Percentiles rank a stretch among this genome's conserved stretches.
phyloP scores from a whole-genome alignment of 2,329 filamentous ascomycete species.

The Rosellinia necatrix region DNA sequence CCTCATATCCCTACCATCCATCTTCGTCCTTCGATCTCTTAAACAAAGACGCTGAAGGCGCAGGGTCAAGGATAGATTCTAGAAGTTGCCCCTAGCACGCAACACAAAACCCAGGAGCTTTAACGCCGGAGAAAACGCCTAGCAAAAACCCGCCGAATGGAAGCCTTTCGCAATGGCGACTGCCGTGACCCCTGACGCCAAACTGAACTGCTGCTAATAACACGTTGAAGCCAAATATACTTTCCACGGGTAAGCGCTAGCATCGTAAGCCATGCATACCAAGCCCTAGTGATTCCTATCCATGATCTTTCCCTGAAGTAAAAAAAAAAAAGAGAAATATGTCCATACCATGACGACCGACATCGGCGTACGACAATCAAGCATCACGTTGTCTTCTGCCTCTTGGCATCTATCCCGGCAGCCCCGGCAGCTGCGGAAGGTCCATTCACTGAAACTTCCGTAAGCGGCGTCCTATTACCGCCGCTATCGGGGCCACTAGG shows the following conservation, averaged over 20 bases:
- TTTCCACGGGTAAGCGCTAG: not conserved
- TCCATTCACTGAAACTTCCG: conserved; percentile 56
- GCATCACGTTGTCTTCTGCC: conserved; percentile 50
- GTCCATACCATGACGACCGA: not conserved
- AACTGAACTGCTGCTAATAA: conserved; percentile 6
- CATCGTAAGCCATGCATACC: not conserved
- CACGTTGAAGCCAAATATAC: conserved; percentile 15
- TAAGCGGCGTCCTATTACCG: conserved; percentile 50
- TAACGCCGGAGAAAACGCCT: not conserved
- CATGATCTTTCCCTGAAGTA: not conserved
- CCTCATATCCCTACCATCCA: not conserved
- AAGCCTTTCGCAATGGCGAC: conserved; percentile 3
- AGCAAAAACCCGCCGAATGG: not conserved
- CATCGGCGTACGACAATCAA: not conserved
- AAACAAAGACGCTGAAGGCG: not conserved
- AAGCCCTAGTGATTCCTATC: conserved; percentile 2
- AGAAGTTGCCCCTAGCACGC: not conserved
- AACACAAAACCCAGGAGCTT: not conserved
- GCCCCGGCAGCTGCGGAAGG: conserved; percentile 33
- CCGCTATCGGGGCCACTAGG: conserved; percentile 32
- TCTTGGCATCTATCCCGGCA: conserved; percentile 52
- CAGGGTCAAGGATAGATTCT: not conserved
- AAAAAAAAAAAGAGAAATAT: not conserved
- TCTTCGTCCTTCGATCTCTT: not conserved
- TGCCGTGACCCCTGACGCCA: conserved; percentile 20